Evolutionary conservation across 768 basidiomycete species (phyloP).

Genomic region (Coprinopsis strossmayeri): DNA sequence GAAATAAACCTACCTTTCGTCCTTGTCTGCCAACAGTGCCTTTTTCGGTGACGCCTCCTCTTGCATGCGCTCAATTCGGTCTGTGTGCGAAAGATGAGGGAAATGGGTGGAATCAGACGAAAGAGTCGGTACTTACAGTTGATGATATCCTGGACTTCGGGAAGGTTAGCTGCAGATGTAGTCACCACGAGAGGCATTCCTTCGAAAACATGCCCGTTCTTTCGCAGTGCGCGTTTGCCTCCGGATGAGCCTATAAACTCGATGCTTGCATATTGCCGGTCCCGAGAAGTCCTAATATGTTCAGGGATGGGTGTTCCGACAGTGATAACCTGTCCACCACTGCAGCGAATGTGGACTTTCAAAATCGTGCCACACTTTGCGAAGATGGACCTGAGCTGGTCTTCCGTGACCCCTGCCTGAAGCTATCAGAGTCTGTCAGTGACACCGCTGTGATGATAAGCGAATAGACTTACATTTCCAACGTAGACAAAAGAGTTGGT

Average conservation of each 20-base stretch:
- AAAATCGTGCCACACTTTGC: conserved; percentile 24
- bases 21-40: no score
- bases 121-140: conserved; percentile 14
- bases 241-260: conserved; percentile 34
- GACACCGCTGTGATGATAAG: conserved; percentile 1
- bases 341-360: conserved; percentile 31
- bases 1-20: no score
- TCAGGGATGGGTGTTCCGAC: conserved; percentile 18
- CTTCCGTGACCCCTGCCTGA: conserved; percentile 27
- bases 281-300: conserved; percentile 18
- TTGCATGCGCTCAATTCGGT: no score
- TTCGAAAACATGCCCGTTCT: conserved; percentile 29
- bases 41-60: no score
- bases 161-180: conserved; percentile 29
- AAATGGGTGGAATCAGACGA: neutral
- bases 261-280: conserved; percentile 47
- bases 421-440: conserved; percentile 18
- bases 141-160: conserved; percentile 30
- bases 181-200: conserved; percentile 35
- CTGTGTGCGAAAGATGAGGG: neutral
- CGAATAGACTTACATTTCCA: conserved; percentile 48
- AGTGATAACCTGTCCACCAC: conserved; percentile 30
- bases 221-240: conserved; percentile 32
- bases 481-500: conserved; percentile 39
- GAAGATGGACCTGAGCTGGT: conserved; percentile 28